A percentile compares a stretch with the other conserved stretches of the same genome.
These are phyloP conservation scores for Lobulomyces angularis DNA, from an alignment of 192 early-diverging fungal genomes.

Conservation along the genomic window DNA sequence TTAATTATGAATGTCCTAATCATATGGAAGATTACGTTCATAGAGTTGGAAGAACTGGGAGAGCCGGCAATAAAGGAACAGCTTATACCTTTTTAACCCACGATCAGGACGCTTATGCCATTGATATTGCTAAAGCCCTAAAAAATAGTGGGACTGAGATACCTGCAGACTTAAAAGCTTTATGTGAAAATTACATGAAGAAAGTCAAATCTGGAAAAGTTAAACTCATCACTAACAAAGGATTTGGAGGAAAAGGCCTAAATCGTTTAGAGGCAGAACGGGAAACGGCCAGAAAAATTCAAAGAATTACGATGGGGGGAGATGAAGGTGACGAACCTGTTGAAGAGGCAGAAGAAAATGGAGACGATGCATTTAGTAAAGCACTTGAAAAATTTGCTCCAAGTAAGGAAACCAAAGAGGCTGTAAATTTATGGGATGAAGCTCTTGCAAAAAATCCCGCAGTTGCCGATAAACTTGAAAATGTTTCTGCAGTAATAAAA, in stretches of 20 bases:
- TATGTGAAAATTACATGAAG: conserved; percentile 66
- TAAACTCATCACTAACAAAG: conserved; percentile 52
- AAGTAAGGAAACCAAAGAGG: conserved; percentile 8
- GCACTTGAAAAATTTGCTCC: conserved; percentile 10
- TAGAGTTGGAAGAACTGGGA: conserved; percentile 92
- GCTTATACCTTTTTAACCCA: conserved; percentile 93
- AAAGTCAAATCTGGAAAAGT: conserved; percentile 71
- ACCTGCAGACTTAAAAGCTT: conserved; percentile 59
- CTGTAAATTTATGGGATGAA: conserved; percentile 10
- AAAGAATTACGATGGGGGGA: conserved; percentile 69
- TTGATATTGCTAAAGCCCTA: conserved; percentile 79
- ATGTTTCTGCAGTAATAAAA: conserved; percentile 15
- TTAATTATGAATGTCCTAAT: conserved; percentile 96
- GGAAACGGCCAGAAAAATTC: conserved; percentile 76
- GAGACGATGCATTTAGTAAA: conserved; percentile 23
- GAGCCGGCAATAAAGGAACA: conserved; percentile 94
- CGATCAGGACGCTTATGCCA: conserved; percentile 87
- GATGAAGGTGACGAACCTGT: conserved; percentile 43
- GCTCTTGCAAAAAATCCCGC: conserved; percentile 7
- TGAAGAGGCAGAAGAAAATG: conserved; percentile 53
- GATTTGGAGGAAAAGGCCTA: conserved; percentile 95
- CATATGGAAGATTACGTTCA: conserved; percentile 99
- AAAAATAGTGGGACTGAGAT: conserved; percentile 62
- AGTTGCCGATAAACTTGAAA: conserved; percentile 8
- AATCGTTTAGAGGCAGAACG: conserved; percentile 88